Evolutionary conservation across 2,329 filamentous ascomycete genomes (phyloP).

Genomic region (Chlorencoelia australis): DNA sequence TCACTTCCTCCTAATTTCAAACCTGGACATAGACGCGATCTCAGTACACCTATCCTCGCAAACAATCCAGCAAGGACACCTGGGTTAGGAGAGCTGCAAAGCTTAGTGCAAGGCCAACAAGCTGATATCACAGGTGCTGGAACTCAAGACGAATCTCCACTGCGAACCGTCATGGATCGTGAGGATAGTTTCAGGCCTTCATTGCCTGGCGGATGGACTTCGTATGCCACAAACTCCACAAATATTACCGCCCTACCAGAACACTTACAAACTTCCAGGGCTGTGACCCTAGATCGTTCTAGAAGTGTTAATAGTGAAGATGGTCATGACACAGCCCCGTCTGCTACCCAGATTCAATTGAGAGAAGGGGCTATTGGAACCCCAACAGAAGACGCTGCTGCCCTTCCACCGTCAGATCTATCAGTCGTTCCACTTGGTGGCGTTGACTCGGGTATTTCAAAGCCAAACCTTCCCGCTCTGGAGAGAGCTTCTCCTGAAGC

Average conservation of each 20-base stretch:
- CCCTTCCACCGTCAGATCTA: conserved; percentile 17
- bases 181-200: conserved; percentile 23
- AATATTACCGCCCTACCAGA: conserved; percentile 10
- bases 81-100: conserved; percentile 34
- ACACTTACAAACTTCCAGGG: too few species aligned
- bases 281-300: too few species aligned
- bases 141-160: conserved; percentile 9
- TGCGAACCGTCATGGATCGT: conserved; percentile 17
- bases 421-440: conserved; percentile 17
- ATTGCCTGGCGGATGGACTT: conserved; percentile 25
- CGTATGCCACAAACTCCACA: conserved; percentile 20
- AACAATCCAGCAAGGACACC: conserved; percentile 54
- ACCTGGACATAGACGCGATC: conserved; percentile 44
- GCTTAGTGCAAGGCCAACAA: conserved; percentile 32
- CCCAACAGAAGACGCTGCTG: too few species aligned
- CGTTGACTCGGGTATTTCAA: conserved; percentile 16
- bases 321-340: too few species aligned
- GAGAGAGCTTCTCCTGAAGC: conserved; percentile 15
- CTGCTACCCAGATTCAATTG: too few species aligned
- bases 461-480: conserved; percentile 18
- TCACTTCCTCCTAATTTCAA: conserved; percentile 31
- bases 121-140: conserved; percentile 25
- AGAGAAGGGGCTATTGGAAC: too few species aligned
- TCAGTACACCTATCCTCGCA: conserved; percentile 46
- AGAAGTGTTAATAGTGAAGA: too few species aligned